A percentile compares a stretch with the other conserved stretches of the same genome.
Evolutionary conservation across 2,329 filamentous ascomycete species (phyloP).

Genomic region (Clarireedia sp.): DNA sequence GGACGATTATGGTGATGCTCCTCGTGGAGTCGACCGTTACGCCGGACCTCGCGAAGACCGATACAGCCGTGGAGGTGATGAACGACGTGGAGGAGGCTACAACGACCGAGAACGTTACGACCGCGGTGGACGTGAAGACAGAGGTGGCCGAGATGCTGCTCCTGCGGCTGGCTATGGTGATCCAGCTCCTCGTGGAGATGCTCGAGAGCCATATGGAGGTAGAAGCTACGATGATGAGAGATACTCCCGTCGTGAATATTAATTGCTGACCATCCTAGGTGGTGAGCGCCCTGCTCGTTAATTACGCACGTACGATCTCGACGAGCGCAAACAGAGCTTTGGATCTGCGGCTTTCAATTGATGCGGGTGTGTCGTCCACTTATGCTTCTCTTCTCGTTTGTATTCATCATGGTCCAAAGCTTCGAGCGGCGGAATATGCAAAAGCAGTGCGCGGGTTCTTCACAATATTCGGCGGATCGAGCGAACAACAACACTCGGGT

Average conservation of each 20-base stretch:
- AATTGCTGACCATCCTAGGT: conserved; percentile 31
- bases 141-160: conserved; percentile 33
- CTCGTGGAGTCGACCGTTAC: conserved; percentile 32
- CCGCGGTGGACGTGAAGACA: conserved; percentile 44
- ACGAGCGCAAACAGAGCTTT: conserved; percentile 27
- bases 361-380: conserved; percentile 29
- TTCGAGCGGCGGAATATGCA: conserved; percentile 30
- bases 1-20: conserved; percentile 26
- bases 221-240: conserved; percentile 31
- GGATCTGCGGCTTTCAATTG: conserved; percentile 31
- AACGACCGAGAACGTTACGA: conserved; percentile 38
- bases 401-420: conserved; percentile 29
- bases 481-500: conserved; percentile 18
- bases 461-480: conserved; percentile 24
- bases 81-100: conserved; percentile 38
- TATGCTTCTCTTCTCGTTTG: conserved; percentile 27
- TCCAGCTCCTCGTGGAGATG: conserved; percentile 35
- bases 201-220: conserved; percentile 38
- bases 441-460: conserved; percentile 21
- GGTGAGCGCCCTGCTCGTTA: conserved; percentile 32
- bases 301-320: conserved; percentile 29
- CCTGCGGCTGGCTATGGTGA: conserved; percentile 36
- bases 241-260: conserved; percentile 29
- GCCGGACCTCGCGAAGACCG: conserved; percentile 16
- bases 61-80: conserved; percentile 29